A percentile compares a stretch with the other conserved stretches of the same genome.
phyloP scores from a whole-genome alignment of 2,329 filamentous ascomycete species.

The Phoma sp. region DNA sequence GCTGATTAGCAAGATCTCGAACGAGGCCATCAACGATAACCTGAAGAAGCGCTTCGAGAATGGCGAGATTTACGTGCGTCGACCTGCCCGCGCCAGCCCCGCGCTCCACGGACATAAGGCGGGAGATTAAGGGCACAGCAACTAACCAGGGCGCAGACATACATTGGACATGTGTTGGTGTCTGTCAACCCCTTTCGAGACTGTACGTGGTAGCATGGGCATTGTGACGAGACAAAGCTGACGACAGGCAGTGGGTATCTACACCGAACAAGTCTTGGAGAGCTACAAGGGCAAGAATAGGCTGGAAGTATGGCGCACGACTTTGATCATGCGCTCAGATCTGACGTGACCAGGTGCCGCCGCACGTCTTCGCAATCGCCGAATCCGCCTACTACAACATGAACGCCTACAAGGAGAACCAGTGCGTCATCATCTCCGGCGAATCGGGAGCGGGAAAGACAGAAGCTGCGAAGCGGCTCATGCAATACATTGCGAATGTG shows the following conservation, averaged over 20 bases:
- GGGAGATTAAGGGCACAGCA: slow-evolving; percentile 15
- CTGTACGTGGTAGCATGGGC: slow-evolving; percentile 55
- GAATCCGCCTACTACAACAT: slow-evolving; percentile 99
- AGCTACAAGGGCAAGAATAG: slow-evolving; percentile 97
- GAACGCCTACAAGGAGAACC: slow-evolving; percentile 99
- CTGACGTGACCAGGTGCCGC: slow-evolving; percentile 65
- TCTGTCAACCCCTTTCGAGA: slow-evolving; percentile 98
- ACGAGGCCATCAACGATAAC: slow-evolving; percentile 99
- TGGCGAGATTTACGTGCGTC: slow-evolving; percentile 86
- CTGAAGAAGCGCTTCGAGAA: slow-evolving; percentile 97
- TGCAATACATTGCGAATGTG: slow-evolving; percentile 99
- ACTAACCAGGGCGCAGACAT: slow-evolving; percentile 66
- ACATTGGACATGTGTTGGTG: slow-evolving; percentile 98
- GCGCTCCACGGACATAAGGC: slow-evolving; percentile 21
- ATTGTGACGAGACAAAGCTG: slow-evolving; percentile 36
- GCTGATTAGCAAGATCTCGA: slow-evolving; percentile 96
- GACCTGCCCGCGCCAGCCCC: slow-evolving; percentile 33
- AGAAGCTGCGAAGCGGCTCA: slow-evolving; percentile 96
- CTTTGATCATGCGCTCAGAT: background rate
- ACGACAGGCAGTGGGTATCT: slow-evolving; percentile 77
- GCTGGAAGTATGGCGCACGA: slow-evolving; percentile 64
- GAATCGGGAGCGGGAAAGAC: slow-evolving; percentile 99
- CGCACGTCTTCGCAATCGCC: slow-evolving; percentile 96
- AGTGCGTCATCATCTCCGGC: slow-evolving; percentile 98
- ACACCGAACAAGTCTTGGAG: slow-evolving; percentile 90